Conservation (phyloP, 192 early-diverging fungal genomes). For the Jimgerdemannia flammicorona region DNA sequence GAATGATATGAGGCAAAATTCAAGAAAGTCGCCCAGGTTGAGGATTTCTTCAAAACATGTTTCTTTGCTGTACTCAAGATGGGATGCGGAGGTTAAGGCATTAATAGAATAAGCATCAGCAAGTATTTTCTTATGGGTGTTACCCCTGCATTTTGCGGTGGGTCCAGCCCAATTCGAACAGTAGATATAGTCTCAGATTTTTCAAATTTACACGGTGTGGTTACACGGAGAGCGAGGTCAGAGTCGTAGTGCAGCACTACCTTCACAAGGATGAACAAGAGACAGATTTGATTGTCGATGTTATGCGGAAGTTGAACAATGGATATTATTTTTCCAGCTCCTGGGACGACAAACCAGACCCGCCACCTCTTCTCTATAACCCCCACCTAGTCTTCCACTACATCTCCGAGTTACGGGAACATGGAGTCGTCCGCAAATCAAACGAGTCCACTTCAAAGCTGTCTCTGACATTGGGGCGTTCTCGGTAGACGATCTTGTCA, state of each 20-base stretch:
- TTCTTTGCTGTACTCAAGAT: slow-evolving; percentile 27
- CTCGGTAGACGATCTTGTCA: too few species aligned
- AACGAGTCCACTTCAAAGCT: too few species aligned
- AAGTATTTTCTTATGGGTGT: slow-evolving; percentile 34
- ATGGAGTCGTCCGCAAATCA: background rate
- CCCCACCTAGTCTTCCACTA: background rate
- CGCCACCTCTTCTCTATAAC: background rate
- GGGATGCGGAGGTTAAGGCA: slow-evolving; percentile 15
- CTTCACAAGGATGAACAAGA: slow-evolving; percentile 24
- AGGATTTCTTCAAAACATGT: slow-evolving; percentile 22
- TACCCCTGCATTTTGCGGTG: slow-evolving; percentile 28
- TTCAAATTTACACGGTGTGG: slow-evolving; percentile 38
- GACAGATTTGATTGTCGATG: slow-evolving; percentile 16
- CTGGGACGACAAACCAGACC: too few species aligned
- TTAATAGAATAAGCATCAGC: too few species aligned
- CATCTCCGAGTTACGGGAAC: background rate
- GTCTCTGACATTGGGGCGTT: too few species aligned
- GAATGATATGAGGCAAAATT: too few species aligned
- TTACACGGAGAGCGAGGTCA: slow-evolving; percentile 32
- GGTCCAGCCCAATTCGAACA: too few species aligned
- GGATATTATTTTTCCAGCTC: slow-evolving; percentile 37
- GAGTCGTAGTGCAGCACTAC: slow-evolving; percentile 26
- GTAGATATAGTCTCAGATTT: too few species aligned
- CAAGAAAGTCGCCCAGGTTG: slow-evolving; percentile 11
- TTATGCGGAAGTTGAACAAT: slow-evolving; percentile 25